Percentiles rank a stretch among this genome's conserved stretches.
Conservation (phyloP, 2,329 filamentous ascomycete genomes). For the Graphilbum sp. region DNA sequence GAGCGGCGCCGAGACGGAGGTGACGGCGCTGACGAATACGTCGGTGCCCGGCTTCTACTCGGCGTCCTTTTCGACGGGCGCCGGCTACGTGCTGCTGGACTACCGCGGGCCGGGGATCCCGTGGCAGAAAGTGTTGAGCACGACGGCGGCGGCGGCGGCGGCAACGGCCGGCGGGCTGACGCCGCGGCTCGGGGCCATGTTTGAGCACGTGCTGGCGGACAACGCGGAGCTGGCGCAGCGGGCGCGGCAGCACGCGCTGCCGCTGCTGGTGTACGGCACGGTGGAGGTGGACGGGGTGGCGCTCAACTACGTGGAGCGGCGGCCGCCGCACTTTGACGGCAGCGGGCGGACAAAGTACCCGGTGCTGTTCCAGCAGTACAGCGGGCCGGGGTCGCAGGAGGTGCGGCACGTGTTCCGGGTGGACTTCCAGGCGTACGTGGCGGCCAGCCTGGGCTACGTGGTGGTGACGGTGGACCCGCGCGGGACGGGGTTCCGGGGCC, state of each 20-base stretch:
- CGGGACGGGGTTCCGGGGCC: conserved; percentile 81
- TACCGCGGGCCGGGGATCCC: conserved; percentile 77
- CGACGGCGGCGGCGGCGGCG: conserved; percentile 23
- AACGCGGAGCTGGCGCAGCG: conserved; percentile 55
- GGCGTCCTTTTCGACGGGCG: conserved; percentile 68
- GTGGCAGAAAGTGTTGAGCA: conserved; percentile 80
- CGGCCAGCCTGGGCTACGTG: conserved; percentile 73
- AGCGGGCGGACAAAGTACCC: conserved; percentile 60
- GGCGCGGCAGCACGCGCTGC: conserved; percentile 63
- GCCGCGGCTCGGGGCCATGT: conserved; percentile 19
- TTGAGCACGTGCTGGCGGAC: conserved; percentile 59
- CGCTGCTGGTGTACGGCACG: conserved; percentile 66
- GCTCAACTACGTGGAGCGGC: conserved; percentile 61
- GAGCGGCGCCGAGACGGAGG: conserved; percentile 29
- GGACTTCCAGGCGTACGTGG: conserved; percentile 82
- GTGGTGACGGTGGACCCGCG: conserved; percentile 90
- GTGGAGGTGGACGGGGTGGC: conserved; percentile 69
- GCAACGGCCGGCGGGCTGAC: conserved; percentile 8
- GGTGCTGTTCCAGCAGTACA: conserved; percentile 89
- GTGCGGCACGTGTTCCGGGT: conserved; percentile 68
- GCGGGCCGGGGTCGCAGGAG: conserved; percentile 80
- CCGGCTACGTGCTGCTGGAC: conserved; percentile 68
- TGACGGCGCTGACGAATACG: conserved; percentile 54
- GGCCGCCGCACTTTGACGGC: conserved; percentile 73
- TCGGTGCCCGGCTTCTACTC: conserved; percentile 61